Conservation (phyloP, 495 filamentous ascomycete species). For the Penicillium maclennaniae region DNA sequence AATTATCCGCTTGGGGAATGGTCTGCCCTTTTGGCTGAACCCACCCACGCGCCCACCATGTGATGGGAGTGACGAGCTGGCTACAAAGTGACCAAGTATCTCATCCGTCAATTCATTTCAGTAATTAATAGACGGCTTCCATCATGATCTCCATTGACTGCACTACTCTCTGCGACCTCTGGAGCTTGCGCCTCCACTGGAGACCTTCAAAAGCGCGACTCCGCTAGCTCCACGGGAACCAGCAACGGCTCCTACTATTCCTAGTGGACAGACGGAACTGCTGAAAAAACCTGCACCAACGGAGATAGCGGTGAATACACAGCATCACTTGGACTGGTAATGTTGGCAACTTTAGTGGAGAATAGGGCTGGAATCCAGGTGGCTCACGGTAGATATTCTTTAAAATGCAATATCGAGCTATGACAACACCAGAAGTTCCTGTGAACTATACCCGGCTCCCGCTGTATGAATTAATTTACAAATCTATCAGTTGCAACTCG, state of each 20-base stretch:
- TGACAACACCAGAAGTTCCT: too few species aligned
- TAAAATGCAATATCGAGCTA: conserved; percentile 3
- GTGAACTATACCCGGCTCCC: too few species aligned
- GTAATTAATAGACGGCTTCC: background rate
- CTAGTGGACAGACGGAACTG: background rate
- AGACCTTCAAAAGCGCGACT: background rate
- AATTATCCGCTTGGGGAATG: background rate
- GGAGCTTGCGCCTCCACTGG: background rate
- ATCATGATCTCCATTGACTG: background rate
- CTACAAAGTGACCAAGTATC: background rate
- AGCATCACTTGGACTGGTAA: background rate
- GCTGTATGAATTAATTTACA: too few species aligned
- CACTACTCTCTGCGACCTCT: background rate
- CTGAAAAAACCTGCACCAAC: background rate
- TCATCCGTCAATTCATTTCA: background rate
- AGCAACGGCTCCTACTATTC: background rate
- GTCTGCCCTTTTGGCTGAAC: background rate
- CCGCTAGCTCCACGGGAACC: background rate
- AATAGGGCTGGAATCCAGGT: background rate
- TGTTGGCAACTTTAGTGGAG: background rate
- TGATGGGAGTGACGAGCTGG: background rate
- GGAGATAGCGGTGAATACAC: background rate
- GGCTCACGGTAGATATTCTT: conserved; percentile 13
- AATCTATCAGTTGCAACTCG: too few species aligned
- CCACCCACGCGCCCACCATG: background rate